These are phyloP conservation scores for Phytophthora crassamura DNA, from an alignment of 352 stramenopile species.

Conservation along the genomic window DNA sequence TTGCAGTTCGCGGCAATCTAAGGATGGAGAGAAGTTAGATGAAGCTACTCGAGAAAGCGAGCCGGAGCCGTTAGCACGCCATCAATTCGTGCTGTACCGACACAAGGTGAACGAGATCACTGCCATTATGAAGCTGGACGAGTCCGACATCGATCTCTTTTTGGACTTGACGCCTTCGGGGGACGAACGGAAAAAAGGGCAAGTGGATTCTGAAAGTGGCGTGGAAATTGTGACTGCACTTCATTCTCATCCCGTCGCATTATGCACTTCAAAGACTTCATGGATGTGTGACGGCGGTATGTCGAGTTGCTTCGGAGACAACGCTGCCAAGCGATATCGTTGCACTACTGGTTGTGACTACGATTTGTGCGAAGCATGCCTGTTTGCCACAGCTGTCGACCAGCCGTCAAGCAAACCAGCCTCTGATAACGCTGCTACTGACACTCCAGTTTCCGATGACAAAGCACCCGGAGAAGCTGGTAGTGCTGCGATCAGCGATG, in stretches of 20 bases:
- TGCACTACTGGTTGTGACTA: slow-evolving; percentile 76
- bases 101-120: slow-evolving; percentile 58
- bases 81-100: slow-evolving; percentile 71
- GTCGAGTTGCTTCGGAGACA: slow-evolving; percentile 62
- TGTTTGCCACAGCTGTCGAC: slow-evolving; percentile 47
- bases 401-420: slow-evolving; percentile 22
- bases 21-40: not conserved
- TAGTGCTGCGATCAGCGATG: not conserved
- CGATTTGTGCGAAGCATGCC: slow-evolving; percentile 74
- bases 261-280: slow-evolving; percentile 59
- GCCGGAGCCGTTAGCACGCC: slow-evolving; percentile 35
- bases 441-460: slow-evolving; percentile 5
- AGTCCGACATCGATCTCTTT: slow-evolving; percentile 62
- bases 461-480: slow-evolving; percentile 1
- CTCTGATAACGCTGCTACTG: slow-evolving; percentile 15
- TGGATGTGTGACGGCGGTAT: slow-evolving; percentile 82
- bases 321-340: slow-evolving; percentile 61
- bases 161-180: slow-evolving; percentile 48
- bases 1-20: slow-evolving; percentile 16
- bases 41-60: slow-evolving; percentile 22
- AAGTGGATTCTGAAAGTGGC: slow-evolving; percentile 12
- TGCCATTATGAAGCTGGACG: slow-evolving; percentile 58
- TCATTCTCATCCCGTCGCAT: slow-evolving; percentile 58
- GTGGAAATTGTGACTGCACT: slow-evolving; percentile 48
- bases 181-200: slow-evolving; percentile 6